Conservation (phyloP, 2,329 filamentous ascomycete species). For the Fusarium sp. region DNA sequence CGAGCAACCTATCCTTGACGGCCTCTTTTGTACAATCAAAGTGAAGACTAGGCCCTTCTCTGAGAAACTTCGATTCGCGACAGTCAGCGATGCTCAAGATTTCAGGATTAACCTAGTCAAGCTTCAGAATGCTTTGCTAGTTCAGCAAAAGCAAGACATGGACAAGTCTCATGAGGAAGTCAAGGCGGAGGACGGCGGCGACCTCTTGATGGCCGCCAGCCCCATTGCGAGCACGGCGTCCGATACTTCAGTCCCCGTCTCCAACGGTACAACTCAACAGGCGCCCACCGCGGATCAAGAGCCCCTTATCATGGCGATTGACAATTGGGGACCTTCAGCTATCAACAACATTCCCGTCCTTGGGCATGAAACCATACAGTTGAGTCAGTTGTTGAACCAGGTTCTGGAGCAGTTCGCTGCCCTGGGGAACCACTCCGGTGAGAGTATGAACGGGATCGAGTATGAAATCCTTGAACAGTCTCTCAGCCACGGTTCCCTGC, state of each 20-base stretch:
- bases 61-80: conserved; percentile 34
- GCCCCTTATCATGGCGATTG: not conserved
- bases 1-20: conserved; percentile 23
- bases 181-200: not conserved
- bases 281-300: not conserved
- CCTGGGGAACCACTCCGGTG: conserved; percentile 8
- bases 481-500: conserved; percentile 39
- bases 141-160: not conserved
- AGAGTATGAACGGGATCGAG: conserved; percentile 37
- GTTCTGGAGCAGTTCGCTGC: conserved; percentile 13
- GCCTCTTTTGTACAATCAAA: conserved; percentile 35
- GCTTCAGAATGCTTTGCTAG: conserved; percentile 8
- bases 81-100: conserved; percentile 15
- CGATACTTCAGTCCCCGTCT: not conserved
- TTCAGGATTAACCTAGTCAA: conserved; percentile 16
- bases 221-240: not conserved
- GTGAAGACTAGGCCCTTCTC: not conserved
- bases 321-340: not conserved
- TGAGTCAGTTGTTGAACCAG: conserved; percentile 8
- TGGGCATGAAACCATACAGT: not conserved
- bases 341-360: not conserved
- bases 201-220: not conserved
- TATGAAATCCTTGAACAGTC: conserved; percentile 41
- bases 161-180: not conserved
- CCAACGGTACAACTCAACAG: not conserved